These are phyloP conservation scores for Fusarium bactridioides DNA, from an alignment of 2,329 filamentous ascomycete species.

Conservation along the genomic window DNA sequence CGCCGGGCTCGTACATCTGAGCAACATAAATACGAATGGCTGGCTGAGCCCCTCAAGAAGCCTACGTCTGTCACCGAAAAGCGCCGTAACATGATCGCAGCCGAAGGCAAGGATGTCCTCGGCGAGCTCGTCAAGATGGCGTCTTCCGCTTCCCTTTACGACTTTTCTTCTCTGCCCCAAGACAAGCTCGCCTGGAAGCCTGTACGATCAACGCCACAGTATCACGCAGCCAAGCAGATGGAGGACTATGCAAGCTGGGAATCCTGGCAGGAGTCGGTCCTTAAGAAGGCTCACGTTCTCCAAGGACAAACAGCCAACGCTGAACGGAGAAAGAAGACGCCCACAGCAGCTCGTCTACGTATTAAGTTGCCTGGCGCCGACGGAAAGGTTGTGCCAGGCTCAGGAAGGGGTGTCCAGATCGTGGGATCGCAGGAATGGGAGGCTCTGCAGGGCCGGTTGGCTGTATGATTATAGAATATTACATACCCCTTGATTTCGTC, in stretches of 20 bases:
- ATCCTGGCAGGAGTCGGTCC: slow-evolving; percentile 63
- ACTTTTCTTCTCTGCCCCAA: slow-evolving; percentile 64
- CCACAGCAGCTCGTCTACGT: slow-evolving; percentile 57
- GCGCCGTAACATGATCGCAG: slow-evolving; percentile 59
- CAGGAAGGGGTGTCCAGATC: slow-evolving; percentile 56
- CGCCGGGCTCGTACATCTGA: slow-evolving; percentile 66
- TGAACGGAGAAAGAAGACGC: slow-evolving; percentile 40
- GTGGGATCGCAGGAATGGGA: slow-evolving; percentile 65
- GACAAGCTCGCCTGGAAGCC: slow-evolving; percentile 73
- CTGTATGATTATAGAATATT: slow-evolving; percentile 41
- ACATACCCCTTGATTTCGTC: slow-evolving; percentile 37
- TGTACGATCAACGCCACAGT: slow-evolving; percentile 68
- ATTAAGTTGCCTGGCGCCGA: slow-evolving; percentile 58
- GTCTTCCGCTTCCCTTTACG: slow-evolving; percentile 62
- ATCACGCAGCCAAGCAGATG: slow-evolving; percentile 69
- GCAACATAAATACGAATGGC: slow-evolving; percentile 66
- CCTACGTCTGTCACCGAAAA: slow-evolving; percentile 55
- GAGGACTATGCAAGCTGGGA: slow-evolving; percentile 72
- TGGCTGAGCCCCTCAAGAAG: slow-evolving; percentile 65
- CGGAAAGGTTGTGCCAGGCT: slow-evolving; percentile 53
- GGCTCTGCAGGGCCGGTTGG: slow-evolving; percentile 54
- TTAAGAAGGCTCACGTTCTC: slow-evolving; percentile 60
- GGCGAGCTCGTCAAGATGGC: slow-evolving; percentile 71
- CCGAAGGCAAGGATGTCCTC: slow-evolving; percentile 71
- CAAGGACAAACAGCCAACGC: slow-evolving; percentile 32